Percentiles rank a stretch among this genome's conserved stretches.
Conservation (phyloP, 768 basidiomycete genomes). For the Russula sp. region DNA sequence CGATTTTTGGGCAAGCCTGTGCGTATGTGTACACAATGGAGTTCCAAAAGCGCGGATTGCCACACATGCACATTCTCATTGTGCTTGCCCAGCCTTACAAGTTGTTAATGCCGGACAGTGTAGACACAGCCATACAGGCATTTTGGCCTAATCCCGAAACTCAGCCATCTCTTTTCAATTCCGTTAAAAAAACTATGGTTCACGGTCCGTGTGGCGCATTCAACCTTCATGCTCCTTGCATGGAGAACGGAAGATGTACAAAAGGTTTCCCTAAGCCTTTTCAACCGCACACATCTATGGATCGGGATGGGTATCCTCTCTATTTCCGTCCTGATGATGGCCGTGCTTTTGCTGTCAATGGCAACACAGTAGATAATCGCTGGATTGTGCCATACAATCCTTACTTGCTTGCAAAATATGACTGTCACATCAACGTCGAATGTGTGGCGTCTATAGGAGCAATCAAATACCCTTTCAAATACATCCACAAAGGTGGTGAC, state of each 20-base stretch:
- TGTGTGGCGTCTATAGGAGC: background rate
- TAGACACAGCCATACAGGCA: background rate
- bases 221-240: background rate
- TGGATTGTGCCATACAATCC: background rate
- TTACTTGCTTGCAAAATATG: background rate
- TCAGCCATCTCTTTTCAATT: background rate
- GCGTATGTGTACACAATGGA: conserved; percentile 11
- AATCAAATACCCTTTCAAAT: background rate
- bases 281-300: background rate
- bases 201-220: background rate
- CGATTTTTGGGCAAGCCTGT: conserved; percentile 28
- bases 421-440: background rate
- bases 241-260: background rate
- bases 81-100: background rate
- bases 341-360: accelerated
- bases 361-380: background rate
- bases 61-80: conserved; percentile 43
- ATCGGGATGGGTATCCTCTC: background rate
- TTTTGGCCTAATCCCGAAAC: background rate
- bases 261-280: background rate
- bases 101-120: background rate
- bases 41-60: conserved; percentile 47
- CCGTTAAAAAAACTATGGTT: background rate
- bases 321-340: background rate
- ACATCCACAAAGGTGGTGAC: background rate